Conservation (phyloP, 768 basidiomycete species). For the Calocera viscosa region DNA sequence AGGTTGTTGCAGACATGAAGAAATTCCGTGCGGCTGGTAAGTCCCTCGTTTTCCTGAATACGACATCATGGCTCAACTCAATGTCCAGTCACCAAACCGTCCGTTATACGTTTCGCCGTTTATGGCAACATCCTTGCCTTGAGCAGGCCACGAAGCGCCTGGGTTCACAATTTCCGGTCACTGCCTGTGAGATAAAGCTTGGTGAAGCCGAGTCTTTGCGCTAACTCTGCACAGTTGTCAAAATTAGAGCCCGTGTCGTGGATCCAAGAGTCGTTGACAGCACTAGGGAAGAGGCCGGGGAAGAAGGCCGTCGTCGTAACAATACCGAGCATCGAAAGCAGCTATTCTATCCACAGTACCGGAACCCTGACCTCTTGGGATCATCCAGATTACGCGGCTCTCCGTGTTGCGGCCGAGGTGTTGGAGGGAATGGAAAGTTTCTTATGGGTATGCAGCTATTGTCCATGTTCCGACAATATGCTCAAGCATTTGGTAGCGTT, state of each 20-base stretch:
- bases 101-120: constrained; percentile 76
- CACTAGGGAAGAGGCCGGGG: constrained; percentile 57
- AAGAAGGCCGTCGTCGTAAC: constrained; percentile 75
- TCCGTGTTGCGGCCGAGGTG: constrained; percentile 72
- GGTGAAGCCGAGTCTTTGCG: neutral
- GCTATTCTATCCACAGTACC: constrained; percentile 64
- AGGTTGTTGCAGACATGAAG: constrained; percentile 62
- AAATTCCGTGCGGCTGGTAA: constrained; percentile 54
- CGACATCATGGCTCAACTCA: neutral
- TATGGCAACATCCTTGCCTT: constrained; percentile 72
- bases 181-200: constrained; percentile 40
- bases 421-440: constrained; percentile 90
- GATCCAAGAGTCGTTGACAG: constrained; percentile 55
- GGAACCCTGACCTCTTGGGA: constrained; percentile 69
- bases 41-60: constrained; percentile 23
- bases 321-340: constrained; percentile 88
- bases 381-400: constrained; percentile 72
- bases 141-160: constrained; percentile 56
- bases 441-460: constrained; percentile 57
- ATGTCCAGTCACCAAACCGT: constrained; percentile 61
- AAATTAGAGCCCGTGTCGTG: constrained; percentile 55
- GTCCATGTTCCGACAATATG: neutral
- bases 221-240: constrained; percentile 23
- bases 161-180: constrained; percentile 56
- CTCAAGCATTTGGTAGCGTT: constrained; percentile 38